Conservation (phyloP, 2,329 filamentous ascomycete genomes). For the Colletotrichum plurivorum region DNA sequence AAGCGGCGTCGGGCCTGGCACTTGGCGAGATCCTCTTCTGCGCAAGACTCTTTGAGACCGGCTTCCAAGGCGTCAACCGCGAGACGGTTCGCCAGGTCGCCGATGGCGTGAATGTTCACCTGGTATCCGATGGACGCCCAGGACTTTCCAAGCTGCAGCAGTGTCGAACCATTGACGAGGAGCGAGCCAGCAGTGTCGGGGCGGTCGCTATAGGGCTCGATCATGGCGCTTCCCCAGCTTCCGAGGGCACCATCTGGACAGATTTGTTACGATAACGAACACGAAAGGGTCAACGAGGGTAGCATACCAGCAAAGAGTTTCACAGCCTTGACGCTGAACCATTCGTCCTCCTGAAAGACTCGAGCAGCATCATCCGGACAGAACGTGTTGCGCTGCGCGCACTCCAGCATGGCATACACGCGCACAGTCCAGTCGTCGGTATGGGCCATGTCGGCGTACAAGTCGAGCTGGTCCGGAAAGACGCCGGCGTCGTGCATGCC, state of each 20-base stretch:
- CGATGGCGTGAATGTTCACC: constrained; percentile 81
- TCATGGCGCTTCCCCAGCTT: constrained; percentile 79
- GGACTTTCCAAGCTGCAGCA: constrained; percentile 65
- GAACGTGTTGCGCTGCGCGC: constrained; percentile 73
- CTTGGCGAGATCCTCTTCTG: constrained; percentile 54
- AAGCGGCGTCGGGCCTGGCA: constrained; percentile 72
- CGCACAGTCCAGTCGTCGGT: constrained; percentile 70
- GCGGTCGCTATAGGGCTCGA: constrained; percentile 79
- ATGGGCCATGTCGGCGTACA: constrained; percentile 67
- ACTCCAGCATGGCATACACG: constrained; percentile 79
- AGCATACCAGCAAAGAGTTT: constrained; percentile 77
- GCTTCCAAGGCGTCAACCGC: constrained; percentile 74
- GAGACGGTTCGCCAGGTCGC: constrained; percentile 76
- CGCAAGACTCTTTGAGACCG: constrained; percentile 69
- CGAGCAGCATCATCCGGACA: constrained; percentile 67
- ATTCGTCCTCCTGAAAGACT: constrained; percentile 60
- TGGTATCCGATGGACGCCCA: constrained; percentile 76
- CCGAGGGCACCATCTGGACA: constrained; percentile 75
- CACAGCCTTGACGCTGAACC: constrained; percentile 73
- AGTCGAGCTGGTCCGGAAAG: constrained; percentile 64
- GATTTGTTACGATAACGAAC: constrained; percentile 34
- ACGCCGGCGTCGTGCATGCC: constrained; percentile 80
- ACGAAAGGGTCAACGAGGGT: not conserved
- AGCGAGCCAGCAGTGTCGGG: constrained; percentile 74
- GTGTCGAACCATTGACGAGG: constrained; percentile 73